Base-by-base conservation (phyloP, 139 green algal species). In the Chlorella sp. region DNA sequence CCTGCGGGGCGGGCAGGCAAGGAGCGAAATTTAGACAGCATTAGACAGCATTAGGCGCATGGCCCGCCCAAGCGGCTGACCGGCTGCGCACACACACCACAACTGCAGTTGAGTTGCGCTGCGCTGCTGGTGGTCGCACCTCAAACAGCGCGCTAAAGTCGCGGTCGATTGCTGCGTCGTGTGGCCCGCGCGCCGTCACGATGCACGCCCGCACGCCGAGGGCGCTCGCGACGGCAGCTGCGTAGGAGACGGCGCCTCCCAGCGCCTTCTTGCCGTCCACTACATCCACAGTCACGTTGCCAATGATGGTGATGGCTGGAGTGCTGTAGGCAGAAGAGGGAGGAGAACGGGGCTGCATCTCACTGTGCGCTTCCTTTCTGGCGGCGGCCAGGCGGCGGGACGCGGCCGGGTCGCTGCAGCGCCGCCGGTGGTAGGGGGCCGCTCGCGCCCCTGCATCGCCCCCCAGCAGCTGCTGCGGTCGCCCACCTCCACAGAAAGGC, bases 241-340 rank as follows among this genome's bases (percentile, higher is more conserved):
- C 94, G 78, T 97, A 97, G 0, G 92, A 91, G 1, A 96, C 91
- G 0, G 94, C 88, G 11, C 94, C 94, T 0, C 94, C 94, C 83
- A 93, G 86, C 5, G 89, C 89, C 19, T 82, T 89, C n/a, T 90
- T 93, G 20, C 88, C 90, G 36, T 95, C 89, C 0, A 97, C 90
- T 0, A 96, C 14, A 73, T 97, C 94, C 0, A 96, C 73, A 0
- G 94, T 97, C 0, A 97, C 87, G 43, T 94, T 93, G 43, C 94
- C 94, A 8, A 97, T 90, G 13, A 97, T 83, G 1, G 77, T 83
- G 60, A 83, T 83, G 60, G 40, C 40, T 1, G 77, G 77, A 6
- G 60, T 36, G 40, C 77, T 83, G 77, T 60, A 83, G 30, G 24
- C 44, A 38, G 40, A 16, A 36, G 41, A 34, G 14, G 5, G 24